Evolutionary conservation across 75 land plant species (phyloP), one percentile per base, ranked within the genome.

Genomic region (Chamaecyparis obtusa): DNA sequence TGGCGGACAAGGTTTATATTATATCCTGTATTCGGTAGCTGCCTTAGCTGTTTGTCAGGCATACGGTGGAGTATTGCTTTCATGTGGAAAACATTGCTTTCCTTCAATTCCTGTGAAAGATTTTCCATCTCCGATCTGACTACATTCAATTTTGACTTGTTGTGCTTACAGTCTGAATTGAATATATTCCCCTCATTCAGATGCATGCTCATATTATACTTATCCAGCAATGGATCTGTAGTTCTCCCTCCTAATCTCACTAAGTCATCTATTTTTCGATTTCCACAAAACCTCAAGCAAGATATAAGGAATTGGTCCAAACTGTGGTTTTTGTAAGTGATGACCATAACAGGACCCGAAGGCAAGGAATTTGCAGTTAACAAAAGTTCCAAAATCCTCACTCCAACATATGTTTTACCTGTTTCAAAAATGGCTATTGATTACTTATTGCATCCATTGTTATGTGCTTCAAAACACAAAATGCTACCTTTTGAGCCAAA

Each of bases 201-300:
- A 78, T 39, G 82, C 9, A 19, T 39, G 27, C 21, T 78, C 44
- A 39, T 78, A 11, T 78, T 39, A 17, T 39, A 41, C 24, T 21
- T 39, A 37, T 21, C 44, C 43, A 78, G 82, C 36, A 74, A 33
- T 33, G 48, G 24, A 33, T 37, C 82, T 41, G 41, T 41, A 78
- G n/a, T 17, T 78, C 82, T 78, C 43, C 82, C 44, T 41, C 82
- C 82, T 19, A 78, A 19, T 35, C 82, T 78, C 82, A 78, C 82
- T 41, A 78, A 37, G 7, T 16, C 44, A 17, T 8, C 5, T 17
- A 27, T 39, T 17, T 78, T 21, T 49, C 1, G 10, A 10, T 10
- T 49, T 41, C 44, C 82, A 39, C 44, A 39, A 78, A 78, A 78
- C 46, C 17, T 78, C 81, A 78, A 39, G 43, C 41, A 78, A 39